These are phyloP conservation scores for Mucor irregularis DNA, from an alignment of 371 early-diverging fungal species.

Conservation along the genomic window DNA sequence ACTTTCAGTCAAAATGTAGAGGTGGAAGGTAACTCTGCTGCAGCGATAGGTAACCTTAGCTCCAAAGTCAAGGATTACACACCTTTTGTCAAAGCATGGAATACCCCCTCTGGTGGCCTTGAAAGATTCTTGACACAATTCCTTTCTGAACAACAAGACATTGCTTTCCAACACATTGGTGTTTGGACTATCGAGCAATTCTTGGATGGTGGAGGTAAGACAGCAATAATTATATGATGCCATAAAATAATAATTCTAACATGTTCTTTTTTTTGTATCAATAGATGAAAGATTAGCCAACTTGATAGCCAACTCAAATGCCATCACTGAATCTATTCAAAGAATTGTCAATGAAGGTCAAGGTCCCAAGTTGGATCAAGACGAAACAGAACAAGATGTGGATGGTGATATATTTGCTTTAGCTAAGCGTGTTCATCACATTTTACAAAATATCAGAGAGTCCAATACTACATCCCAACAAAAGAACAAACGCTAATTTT, in stretches of 20 bases:
- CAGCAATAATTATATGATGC: too few species aligned
- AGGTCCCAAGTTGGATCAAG: too few species aligned
- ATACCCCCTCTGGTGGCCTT: slow-evolving; percentile 67
- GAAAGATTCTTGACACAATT: slow-evolving; percentile 72
- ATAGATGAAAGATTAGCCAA: slow-evolving; percentile 30
- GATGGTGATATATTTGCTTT: slow-evolving; percentile 40
- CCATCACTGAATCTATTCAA: slow-evolving; percentile 29
- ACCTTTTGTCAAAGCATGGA: slow-evolving; percentile 70
- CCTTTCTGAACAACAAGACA: slow-evolving; percentile 63
- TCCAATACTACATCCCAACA: too few species aligned
- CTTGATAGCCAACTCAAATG: slow-evolving; percentile 27
- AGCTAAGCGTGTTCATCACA: slow-evolving; percentile 32
- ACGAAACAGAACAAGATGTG: slow-evolving; percentile 6
- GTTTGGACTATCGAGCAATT: slow-evolving; percentile 90
- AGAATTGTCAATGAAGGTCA: slow-evolving; percentile 35
- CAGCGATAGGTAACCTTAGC: slow-evolving; percentile 83
- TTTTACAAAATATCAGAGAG: slow-evolving; percentile 5
- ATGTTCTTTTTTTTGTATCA: not conserved
- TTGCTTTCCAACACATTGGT: slow-evolving; percentile 82
- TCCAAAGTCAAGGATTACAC: slow-evolving; percentile 71
- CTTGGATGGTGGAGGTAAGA: slow-evolving; percentile 62
- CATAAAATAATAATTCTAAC: not conserved
- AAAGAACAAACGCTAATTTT: too few species aligned
- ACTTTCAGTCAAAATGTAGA: slow-evolving; percentile 63
- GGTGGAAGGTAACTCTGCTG: slow-evolving; percentile 83